These are phyloP conservation scores for Cladosporium sp. DNA, from an alignment of 2,329 filamentous ascomycete genomes.

Conservation along the genomic window DNA sequence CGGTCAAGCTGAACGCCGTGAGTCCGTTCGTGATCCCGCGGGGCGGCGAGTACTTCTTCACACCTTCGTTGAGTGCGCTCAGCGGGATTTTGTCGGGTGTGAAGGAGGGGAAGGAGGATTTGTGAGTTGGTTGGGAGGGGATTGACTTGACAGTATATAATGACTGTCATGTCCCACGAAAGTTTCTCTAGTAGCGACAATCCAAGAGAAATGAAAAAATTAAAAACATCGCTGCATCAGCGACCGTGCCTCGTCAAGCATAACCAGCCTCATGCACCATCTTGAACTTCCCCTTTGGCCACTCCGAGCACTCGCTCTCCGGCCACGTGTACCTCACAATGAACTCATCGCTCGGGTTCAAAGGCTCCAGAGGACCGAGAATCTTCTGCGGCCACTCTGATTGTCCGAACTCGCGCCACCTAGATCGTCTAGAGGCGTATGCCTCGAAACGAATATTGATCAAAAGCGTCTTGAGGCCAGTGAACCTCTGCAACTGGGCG, in stretches of 20 bases:
- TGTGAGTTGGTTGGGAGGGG: neutral
- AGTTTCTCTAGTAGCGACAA: neutral
- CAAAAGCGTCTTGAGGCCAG: neutral
- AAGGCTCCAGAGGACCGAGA: neutral
- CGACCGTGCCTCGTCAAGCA: neutral
- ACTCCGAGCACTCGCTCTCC: neutral
- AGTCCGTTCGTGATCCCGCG: slow-evolving; percentile 43
- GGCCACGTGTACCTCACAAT: neutral
- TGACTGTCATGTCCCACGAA: neutral
- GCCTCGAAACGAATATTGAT: neutral
- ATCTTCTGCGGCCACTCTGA: neutral
- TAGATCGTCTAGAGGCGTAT: neutral
- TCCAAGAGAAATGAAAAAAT: neutral
- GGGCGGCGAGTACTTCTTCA: slow-evolving; percentile 52
- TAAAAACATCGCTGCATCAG: neutral
- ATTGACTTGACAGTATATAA: no score
- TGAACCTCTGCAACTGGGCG: neutral
- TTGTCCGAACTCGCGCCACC: neutral
- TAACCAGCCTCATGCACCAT: neutral
- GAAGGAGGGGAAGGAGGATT: neutral
- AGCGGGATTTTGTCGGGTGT: slow-evolving; percentile 27
- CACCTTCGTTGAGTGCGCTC: slow-evolving; percentile 41
- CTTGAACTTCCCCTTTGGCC: neutral
- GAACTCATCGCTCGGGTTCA: neutral
- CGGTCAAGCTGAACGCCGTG: slow-evolving; percentile 26